A percentile compares a stretch with the other conserved stretches of the same genome.
phyloP scores from a whole-genome alignment of 2,329 filamentous ascomycete species.

The Colletotrichum siamense region DNA sequence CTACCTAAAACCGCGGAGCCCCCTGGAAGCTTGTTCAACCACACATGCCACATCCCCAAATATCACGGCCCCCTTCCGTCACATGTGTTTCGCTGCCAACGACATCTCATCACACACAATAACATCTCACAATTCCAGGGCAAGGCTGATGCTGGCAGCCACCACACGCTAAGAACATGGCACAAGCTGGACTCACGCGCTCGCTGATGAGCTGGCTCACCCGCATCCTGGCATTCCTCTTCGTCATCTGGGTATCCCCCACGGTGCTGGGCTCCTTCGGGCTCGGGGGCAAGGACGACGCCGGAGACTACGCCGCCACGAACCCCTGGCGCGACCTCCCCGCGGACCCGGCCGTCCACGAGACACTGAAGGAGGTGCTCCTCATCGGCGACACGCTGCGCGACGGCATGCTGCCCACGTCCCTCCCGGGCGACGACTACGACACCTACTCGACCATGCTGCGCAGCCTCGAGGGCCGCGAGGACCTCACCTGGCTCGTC shows the following conservation, averaged over 20 bases:
- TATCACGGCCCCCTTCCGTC: background rate
- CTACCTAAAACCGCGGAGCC: background rate
- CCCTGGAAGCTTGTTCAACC: background rate
- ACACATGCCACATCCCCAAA: background rate
- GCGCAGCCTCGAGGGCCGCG: conserved; percentile 10
- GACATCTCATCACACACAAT: background rate
- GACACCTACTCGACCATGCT: conserved; percentile 9
- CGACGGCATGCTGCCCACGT: conserved; percentile 15
- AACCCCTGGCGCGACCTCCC: conserved; percentile 22
- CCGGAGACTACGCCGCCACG: background rate
- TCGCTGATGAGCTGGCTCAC: background rate
- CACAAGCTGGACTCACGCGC: background rate
- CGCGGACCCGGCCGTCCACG: background rate
- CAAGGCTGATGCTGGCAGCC: background rate
- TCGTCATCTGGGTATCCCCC: background rate
- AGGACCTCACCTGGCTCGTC: conserved; percentile 13
- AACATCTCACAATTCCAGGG: background rate
- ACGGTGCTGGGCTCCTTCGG: background rate
- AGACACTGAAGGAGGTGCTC: background rate
- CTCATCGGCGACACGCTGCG: conserved; percentile 15
- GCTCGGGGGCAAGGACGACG: background rate
- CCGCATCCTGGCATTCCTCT: background rate
- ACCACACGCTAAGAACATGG: background rate
- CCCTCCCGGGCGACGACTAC: conserved; percentile 8
- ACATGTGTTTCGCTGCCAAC: background rate